Conservation (phyloP, 108 stramenopile species). For the Parietichytrium sp. region DNA sequence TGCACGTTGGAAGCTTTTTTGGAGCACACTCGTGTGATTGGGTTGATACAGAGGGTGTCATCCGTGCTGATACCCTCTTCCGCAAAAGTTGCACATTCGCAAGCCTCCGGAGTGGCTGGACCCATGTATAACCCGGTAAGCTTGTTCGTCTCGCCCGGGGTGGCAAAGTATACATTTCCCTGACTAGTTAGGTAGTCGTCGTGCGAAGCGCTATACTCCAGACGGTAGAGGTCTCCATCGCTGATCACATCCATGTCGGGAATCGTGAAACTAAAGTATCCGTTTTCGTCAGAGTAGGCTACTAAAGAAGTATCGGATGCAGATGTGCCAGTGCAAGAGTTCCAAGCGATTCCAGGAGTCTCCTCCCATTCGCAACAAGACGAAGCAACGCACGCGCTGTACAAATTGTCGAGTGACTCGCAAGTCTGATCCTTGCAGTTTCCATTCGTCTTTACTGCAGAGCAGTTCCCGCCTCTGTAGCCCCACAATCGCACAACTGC, state of each 20-base stretch:
- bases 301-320: not conserved
- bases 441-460: too few species aligned
- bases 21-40: not conserved
- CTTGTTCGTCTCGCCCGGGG: not conserved
- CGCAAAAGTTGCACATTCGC: not conserved
- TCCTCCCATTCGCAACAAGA: slow-evolving; percentile 18
- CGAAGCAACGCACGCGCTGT: too few species aligned
- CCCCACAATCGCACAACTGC: not conserved
- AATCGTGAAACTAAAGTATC: not conserved
- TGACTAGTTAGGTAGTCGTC: slow-evolving; percentile 16
- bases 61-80: not conserved
- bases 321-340: not conserved
- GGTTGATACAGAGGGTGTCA: not conserved
- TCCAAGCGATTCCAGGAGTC: not conserved
- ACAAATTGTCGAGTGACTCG: too few species aligned
- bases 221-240: not conserved
- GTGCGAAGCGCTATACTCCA: not conserved
- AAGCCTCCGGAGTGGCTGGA: not conserved
- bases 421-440: too few species aligned
- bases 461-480: not conserved
- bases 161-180: not conserved
- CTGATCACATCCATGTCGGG: not conserved
- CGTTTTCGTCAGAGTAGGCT: not conserved
- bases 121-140: not conserved
- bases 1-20: not conserved